Evolutionary conservation across 1,284 basidiomycete genomes (phyloP).

Genomic region (Cystobasidiaceae sp.): DNA sequence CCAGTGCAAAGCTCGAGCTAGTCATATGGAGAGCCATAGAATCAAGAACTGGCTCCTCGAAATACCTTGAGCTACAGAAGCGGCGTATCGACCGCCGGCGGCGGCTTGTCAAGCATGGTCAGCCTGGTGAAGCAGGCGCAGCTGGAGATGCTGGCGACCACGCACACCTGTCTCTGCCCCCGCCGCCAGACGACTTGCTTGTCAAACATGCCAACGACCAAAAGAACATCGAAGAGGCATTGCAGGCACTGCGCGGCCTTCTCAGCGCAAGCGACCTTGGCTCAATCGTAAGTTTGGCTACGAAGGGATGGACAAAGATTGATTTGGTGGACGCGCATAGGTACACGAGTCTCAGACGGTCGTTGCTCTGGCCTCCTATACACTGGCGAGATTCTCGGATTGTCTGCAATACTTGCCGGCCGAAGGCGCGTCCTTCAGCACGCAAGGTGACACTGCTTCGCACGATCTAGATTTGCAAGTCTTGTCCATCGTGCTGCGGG

Average conservation of each 20-base stretch:
- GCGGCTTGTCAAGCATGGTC: background rate
- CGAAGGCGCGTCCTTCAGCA: background rate
- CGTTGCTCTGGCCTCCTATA: constrained; percentile 3
- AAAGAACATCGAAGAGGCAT: background rate
- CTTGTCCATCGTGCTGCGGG: constrained; percentile 9
- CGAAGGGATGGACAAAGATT: background rate
- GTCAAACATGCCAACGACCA: background rate
- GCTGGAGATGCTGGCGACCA: background rate
- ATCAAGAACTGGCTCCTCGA: background rate
- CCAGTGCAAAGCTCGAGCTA: constrained; percentile 19
- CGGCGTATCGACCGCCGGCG: background rate
- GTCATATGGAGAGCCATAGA: constrained; percentile 11
- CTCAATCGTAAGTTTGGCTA: background rate
- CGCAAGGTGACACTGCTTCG: background rate
- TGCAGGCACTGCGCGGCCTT: background rate
- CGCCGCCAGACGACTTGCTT: constrained; percentile 3
- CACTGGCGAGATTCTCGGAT: background rate
- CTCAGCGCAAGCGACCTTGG: background rate
- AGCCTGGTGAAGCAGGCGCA: background rate
- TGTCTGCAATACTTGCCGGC: background rate
- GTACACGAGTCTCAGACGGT: constrained; percentile 1
- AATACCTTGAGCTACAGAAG: constrained; percentile 7
- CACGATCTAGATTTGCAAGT: constrained; percentile 29
- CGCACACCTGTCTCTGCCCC: background rate
- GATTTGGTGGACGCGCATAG: background rate